phyloP scores from a whole-genome alignment of 345 rosid species.

The Rhodomyrtus tomentosa region DNA sequence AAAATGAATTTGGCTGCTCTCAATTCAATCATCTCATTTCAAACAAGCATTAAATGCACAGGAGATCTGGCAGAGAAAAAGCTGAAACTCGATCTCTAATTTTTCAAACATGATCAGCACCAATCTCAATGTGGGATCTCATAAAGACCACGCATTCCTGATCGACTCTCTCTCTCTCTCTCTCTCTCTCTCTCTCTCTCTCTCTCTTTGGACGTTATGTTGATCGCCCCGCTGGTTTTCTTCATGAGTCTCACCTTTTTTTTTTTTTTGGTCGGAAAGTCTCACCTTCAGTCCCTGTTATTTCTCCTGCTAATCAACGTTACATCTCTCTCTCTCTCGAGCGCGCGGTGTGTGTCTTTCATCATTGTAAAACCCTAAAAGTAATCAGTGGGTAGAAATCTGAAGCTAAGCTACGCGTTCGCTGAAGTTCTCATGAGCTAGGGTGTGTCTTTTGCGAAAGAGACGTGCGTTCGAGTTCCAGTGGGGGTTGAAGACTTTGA shows the following conservation, averaged over 20 bases:
- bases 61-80: not conserved
- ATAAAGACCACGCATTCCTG: not conserved
- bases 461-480: constrained; percentile 22
- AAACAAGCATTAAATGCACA: not conserved
- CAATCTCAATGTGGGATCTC: not conserved
- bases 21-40: not conserved
- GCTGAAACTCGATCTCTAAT: not conserved
- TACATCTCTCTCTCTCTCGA: not conserved
- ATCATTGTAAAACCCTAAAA: not conserved
- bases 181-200: not conserved
- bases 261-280: no score
- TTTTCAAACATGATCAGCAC: not conserved
- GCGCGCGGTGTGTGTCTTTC: not conserved
- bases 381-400: not conserved
- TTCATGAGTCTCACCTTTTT: no score
- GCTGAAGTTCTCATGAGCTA: not conserved
- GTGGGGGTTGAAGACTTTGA: not conserved
- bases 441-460: constrained; percentile 17
- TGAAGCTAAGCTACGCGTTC: not conserved
- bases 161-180: not conserved
- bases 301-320: not conserved
- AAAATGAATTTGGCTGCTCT: not conserved
- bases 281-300: not conserved
- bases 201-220: not conserved
- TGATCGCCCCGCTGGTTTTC: not conserved